Percentiles rank a stretch among this genome's conserved stretches.
Conservation (phyloP, 2,329 filamentous ascomycete genomes). For the Aspergillus bombycis region DNA sequence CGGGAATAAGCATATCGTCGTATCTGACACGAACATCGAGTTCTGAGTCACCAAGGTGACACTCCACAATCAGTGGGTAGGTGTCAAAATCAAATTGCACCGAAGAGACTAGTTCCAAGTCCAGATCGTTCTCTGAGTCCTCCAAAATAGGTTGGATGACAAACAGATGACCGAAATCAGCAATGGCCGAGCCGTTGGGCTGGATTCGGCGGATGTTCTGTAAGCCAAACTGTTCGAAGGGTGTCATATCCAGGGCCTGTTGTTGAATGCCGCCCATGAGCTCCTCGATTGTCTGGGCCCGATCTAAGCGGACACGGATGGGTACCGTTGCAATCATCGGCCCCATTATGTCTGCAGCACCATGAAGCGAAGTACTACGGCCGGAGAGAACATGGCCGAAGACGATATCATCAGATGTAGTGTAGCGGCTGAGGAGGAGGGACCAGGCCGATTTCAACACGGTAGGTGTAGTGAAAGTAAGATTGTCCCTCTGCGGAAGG, state of each 20-base stretch:
- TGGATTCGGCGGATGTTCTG: background rate
- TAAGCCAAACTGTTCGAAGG: conserved; percentile 2
- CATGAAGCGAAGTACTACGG: conserved; percentile 39
- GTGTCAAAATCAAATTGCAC: background rate
- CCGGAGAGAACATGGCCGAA: conserved; percentile 46
- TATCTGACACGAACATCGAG: background rate
- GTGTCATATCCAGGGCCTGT: background rate
- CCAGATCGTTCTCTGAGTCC: background rate
- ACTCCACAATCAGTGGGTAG: background rate
- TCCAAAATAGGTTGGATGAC: background rate
- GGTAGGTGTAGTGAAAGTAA: conserved; percentile 24
- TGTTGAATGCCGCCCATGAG: background rate
- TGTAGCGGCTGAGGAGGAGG: conserved; percentile 38
- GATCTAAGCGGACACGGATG: background rate
- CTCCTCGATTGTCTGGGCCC: background rate
- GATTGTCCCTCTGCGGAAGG: conserved; percentile 2
- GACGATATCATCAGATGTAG: conserved; percentile 39
- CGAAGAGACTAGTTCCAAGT: background rate
- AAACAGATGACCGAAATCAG: background rate
- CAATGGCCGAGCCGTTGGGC: background rate
- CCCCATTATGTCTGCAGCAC: conserved; percentile 43
- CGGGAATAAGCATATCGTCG: background rate
- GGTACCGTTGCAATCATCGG: conserved; percentile 47
- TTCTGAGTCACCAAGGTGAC: background rate
- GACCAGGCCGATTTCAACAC: conserved; percentile 43